These are phyloP conservation scores for Yamadazyma oceani DNA, from an alignment of 1,139 yeast species.

Conservation along the genomic window DNA sequence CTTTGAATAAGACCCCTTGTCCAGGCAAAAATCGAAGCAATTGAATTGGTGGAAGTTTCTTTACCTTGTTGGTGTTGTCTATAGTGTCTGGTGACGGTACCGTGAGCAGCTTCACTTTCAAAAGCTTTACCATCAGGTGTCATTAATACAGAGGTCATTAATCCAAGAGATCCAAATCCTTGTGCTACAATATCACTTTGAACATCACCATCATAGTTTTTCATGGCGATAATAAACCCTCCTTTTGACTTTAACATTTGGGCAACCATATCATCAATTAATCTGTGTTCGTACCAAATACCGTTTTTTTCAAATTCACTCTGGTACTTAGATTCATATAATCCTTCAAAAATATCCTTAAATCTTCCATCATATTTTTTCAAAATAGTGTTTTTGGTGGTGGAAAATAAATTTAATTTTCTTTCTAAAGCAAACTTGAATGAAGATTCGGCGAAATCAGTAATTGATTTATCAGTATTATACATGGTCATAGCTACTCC, in stretches of 20 bases:
- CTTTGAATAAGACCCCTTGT: conserved; percentile 89
- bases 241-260: conserved; percentile 96
- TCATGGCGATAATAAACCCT: conserved; percentile 91
- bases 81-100: conserved; percentile 95
- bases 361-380: conserved; percentile 93
- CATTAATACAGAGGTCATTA: conserved; percentile 92
- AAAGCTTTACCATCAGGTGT: conserved; percentile 96
- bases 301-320: conserved; percentile 69
- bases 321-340: conserved; percentile 73
- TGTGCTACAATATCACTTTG: conserved; percentile 97
- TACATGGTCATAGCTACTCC: conserved; percentile 95
- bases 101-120: conserved; percentile 97
- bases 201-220: conserved; percentile 97
- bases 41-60: conserved; percentile 96
- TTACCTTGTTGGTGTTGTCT: conserved; percentile 94
- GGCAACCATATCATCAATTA: conserved; percentile 98
- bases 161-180: conserved; percentile 94
- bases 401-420: conserved; percentile 74
- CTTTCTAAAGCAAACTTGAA: conserved; percentile 83
- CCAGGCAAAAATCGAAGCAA: conserved; percentile 98
- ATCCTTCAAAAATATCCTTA: conserved; percentile 85
- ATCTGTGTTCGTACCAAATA: conserved; percentile 94
- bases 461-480: conserved; percentile 88
- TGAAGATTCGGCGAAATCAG: conserved; percentile 88
- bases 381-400: conserved; percentile 92